Evolutionary conservation across 176 grass and related monocot genomes (phyloP), one percentile per base, ranked within the genome.

Genomic region (Musa beccarii): DNA sequence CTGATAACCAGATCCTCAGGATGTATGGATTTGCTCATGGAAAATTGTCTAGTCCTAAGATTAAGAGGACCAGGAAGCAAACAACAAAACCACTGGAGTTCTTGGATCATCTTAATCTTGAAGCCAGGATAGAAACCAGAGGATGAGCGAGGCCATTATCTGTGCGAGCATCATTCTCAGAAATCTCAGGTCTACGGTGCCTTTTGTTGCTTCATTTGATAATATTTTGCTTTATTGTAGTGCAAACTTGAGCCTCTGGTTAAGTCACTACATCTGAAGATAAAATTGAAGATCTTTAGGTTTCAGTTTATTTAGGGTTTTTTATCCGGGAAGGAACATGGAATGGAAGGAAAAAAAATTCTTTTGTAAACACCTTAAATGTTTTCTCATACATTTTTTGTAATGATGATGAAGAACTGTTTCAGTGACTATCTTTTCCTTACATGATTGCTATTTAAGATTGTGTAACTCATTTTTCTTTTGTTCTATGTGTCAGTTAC

Each of bases 21-120:
- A 56, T 92, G 53, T 96, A 96, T 52, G 93, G 93, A 53, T 96
- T 96, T 70, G 71, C 54, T 50, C 93, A 96, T 79, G 71, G 85
- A 73, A 81, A 85, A 49, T 51, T 96, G n/a, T 83, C 85, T 6
- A 78, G 63, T 59, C 86, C 87, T 14, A 63, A 65, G 65, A 81
- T 92, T 51, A 75, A 63, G 66, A 85, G 87, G 75, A 81, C 76
- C 62, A 68, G 81, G 56, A 81, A 88, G 55, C 80, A 92, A 79
- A 80, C 83, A 16, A 49, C 84, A 20, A 85, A 73, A 49, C 71
- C 89, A 53, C 59, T 89, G 24, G 86, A 92, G 78, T 83, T 76
- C 2, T 80, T 83, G 3, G 83, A 96, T 2, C 55, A 79, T 5
- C 80, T 92, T 53, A 86, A 84, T 49, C 76, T 86, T 63, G 75